Evolutionary conservation across 2,329 filamentous ascomycete genomes (phyloP), one percentile per base, ranked within the genome.

Genomic region (Aspergillus costaricaensis): DNA sequence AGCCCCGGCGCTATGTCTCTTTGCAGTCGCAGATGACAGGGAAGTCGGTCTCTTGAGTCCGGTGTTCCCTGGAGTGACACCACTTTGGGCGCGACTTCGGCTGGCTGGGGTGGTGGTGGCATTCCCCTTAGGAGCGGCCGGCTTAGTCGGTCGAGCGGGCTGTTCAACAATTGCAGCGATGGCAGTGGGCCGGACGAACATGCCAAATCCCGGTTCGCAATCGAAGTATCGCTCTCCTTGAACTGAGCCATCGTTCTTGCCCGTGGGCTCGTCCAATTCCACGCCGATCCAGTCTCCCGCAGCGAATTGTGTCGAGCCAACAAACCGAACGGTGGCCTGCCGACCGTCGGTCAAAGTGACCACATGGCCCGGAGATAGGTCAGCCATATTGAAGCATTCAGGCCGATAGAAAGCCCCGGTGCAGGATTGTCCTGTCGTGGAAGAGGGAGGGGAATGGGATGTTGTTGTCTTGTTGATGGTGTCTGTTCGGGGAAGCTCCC

Each of bases 221-320:
- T 93, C 87, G 69, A 96, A 98, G 74, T 98, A 98, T 19, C 91
- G 83, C 72, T 91, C 86, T 63, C 92, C 93, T 75, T 94, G 86
- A 50, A 98, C 91, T 58, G 90, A 89, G 65, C 94, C 94, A 82
- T 98, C 92, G 70, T 98, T 98, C 81, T 98, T 98, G 32, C 95
- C 94, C 19, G 85, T 86, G 56, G 88, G 82, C 50, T 91, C 89
- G 55, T 92, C 87, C 59, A 98, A 85, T 80, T 96, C 93, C 61
- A 98, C 86, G 65, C 94, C 94, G 61, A 97, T 83, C 92, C 93
- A 98, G 63, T 91, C 87, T 64, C 93, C 94, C 5, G 84, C 81
- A 60, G 92, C 88, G 77, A 98, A 96, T 68, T 85, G 81, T 39
- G 94, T 92, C 58, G 84, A 81, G 70, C 95, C 95, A 62, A 91